Evolutionary conservation across 176 grass and related monocot species (phyloP).

Genomic region (Secale cereale): DNA sequence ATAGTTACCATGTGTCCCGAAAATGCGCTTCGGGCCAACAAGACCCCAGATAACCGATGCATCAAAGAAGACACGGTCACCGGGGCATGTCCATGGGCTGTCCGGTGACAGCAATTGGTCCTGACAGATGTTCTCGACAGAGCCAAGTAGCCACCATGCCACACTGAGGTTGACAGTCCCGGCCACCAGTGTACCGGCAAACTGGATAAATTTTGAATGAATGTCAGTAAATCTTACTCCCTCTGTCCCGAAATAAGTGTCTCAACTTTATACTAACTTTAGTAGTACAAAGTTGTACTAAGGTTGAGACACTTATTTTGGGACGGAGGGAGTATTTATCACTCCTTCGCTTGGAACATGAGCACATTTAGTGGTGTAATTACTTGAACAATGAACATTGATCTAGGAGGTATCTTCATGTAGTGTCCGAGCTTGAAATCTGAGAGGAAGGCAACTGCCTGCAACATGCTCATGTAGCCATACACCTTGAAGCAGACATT

Average conservation of each 20-base stretch:
- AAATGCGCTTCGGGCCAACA: conserved; percentile 52
- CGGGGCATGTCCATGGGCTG: conserved; percentile 25
- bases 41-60: conserved; percentile 90
- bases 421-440: conserved; percentile 68
- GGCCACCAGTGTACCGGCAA: conserved; percentile 62
- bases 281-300: too few species aligned
- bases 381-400: conserved; percentile 98
- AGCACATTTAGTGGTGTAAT: not conserved
- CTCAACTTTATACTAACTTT: too few species aligned
- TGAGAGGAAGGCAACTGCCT: too few species aligned
- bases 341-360: too few species aligned
- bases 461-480: too few species aligned
- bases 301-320: too few species aligned
- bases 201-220: not conserved
- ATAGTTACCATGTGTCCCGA: conserved; percentile 55
- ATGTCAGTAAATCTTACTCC: conserved; percentile 23
- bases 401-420: conserved; percentile 95
- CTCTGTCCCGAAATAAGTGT: too few species aligned
- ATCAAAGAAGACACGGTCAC: conserved; percentile 28
- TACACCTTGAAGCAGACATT: too few species aligned
- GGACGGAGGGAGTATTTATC: too few species aligned
- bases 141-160: conserved; percentile 73
- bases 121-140: conserved; percentile 56
- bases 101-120: conserved; percentile 39
- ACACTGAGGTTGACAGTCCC: conserved; percentile 59